Evolutionary conservation across 2,329 filamentous ascomycete genomes (phyloP).

Genomic region (Paraphoma sp.): DNA sequence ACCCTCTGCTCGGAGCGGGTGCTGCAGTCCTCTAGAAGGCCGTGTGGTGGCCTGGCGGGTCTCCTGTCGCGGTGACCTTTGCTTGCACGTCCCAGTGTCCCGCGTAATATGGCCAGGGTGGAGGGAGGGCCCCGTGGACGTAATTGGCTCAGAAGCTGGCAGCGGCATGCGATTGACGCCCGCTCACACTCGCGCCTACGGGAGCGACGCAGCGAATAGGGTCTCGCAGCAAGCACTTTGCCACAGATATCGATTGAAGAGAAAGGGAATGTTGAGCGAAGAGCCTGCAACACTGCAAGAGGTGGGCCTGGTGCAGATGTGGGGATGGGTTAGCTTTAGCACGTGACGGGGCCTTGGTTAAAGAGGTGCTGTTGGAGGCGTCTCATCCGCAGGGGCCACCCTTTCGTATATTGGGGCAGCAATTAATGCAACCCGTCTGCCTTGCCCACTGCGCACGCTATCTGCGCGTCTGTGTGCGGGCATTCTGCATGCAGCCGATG

Average conservation of each 20-base stretch:
- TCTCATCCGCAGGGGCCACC: slow-evolving; percentile 5
- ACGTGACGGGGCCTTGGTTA: slow-evolving; percentile 18
- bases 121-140: slow-evolving; percentile 21
- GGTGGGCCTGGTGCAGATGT: slow-evolving; percentile 1
- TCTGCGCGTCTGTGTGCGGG: slow-evolving; percentile 14
- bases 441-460: slow-evolving; percentile 14
- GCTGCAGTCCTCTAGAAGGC: slow-evolving; percentile 1
- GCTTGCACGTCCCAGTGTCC: slow-evolving; percentile 23
- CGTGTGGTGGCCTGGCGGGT: slow-evolving; percentile 19
- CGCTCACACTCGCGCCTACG: slow-evolving; percentile 42
- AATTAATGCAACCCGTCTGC: slow-evolving; percentile 15
- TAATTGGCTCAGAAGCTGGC: slow-evolving; percentile 43
- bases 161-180: slow-evolving; percentile 40
- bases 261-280: slow-evolving; percentile 18
- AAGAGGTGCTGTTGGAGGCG: slow-evolving; percentile 8
- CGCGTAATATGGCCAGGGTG: slow-evolving; percentile 41
- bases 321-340: slow-evolving; percentile 15
- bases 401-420: slow-evolving; percentile 12
- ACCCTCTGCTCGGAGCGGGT: slow-evolving; percentile 1
- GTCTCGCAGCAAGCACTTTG: slow-evolving; percentile 22
- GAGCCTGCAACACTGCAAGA: slow-evolving; percentile 19
- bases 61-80: slow-evolving; percentile 26
- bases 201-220: slow-evolving; percentile 36
- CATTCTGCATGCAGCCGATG: slow-evolving; percentile 15
- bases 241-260: slow-evolving; percentile 10